Evolutionary conservation across 2,329 filamentous ascomycete genomes (phyloP), one percentile per base, ranked within the genome.

Genomic region (Trichoderma harzianum): DNA sequence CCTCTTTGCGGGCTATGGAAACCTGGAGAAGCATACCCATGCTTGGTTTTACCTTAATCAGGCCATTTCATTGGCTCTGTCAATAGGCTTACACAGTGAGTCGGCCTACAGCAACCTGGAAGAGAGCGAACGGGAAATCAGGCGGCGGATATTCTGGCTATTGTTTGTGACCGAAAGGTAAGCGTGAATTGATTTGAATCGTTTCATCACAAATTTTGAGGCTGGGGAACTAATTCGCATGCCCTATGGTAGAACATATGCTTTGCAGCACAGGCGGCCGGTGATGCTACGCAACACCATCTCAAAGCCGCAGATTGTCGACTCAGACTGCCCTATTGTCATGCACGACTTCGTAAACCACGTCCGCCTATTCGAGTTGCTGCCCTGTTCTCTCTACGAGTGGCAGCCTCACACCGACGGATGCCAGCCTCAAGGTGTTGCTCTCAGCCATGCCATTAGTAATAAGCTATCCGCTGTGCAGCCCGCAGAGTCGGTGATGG

Each of bases 311-410:
- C 77, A 77, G 36, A 73, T 80, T 18, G 73, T 79, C 30, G 77
- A 78, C 43, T 79, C 79, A 0, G 77, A 80, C 21, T 78, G 76
- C n/a, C 79, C 79, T 0, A 73, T 77, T 0, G 77, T 80, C 5
- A 80, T 80, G 79, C 76, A 80, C 61, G 79, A 80, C 21, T 80
- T 80, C 24, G 75, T 80, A 43, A 80, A 80, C 10, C 79, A 80
- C 16, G 78, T 79, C 0, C 76, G 77, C 0, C 69, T 80, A 1
- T 80, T 80, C 24, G 79, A 80, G 53, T 73, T 76, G 0, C 74
- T 80, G 0, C 78, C 79, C 0, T 74, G 73, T 34, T 76, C 77
- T 0, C 64, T 80, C 0, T 80, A 80, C n/a, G 79, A 79, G 39
- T 80, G 79, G 79, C 76, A 78, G 4, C 69, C 75, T 0, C 72